Conservation (phyloP, 495 filamentous ascomycete species). For the Diplogelasinospora grovesii region DNA sequence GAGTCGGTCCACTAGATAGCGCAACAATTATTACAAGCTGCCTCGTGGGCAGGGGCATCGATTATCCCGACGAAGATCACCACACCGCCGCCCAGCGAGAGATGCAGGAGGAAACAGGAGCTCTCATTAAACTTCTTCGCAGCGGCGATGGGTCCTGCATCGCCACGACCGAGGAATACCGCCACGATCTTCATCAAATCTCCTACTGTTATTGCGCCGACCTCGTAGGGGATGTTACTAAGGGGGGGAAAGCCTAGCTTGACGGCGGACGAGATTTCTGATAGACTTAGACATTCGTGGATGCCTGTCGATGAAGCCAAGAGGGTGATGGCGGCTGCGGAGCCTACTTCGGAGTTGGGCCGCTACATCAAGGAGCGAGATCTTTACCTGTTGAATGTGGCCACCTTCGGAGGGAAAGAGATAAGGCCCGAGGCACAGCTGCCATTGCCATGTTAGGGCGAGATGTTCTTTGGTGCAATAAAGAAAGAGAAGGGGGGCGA, state of each 20-base stretch:
- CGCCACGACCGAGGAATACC: constrained; percentile 19
- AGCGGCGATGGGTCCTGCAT: constrained; percentile 3
- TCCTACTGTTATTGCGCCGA: constrained; percentile 21
- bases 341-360: constrained; percentile 21
- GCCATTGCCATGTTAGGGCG: too few relatives aligned
- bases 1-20: too few relatives aligned
- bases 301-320: constrained; percentile 12
- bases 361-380: constrained; percentile 20
- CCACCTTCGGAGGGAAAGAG: background rate
- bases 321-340: constrained; percentile 9
- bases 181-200: constrained; percentile 17
- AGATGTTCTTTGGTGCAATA: too few relatives aligned
- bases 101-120: constrained; percentile 22
- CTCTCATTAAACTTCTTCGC: constrained; percentile 11
- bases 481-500: too few relatives aligned
- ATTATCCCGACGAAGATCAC: constrained; percentile 18
- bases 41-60: constrained; percentile 19
- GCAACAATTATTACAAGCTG: constrained; percentile 22
- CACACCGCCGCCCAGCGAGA: constrained; percentile 11
- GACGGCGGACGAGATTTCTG: constrained; percentile 16
- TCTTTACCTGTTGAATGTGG: constrained; percentile 7
- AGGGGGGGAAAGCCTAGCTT: constrained; percentile 7
- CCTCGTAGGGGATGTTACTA: constrained; percentile 14
- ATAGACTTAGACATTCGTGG: constrained; percentile 19
- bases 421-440: too few relatives aligned